These are phyloP conservation scores for Pneumocystis murina DNA, from an alignment of 1,139 yeast species.

Conservation along the genomic window DNA sequence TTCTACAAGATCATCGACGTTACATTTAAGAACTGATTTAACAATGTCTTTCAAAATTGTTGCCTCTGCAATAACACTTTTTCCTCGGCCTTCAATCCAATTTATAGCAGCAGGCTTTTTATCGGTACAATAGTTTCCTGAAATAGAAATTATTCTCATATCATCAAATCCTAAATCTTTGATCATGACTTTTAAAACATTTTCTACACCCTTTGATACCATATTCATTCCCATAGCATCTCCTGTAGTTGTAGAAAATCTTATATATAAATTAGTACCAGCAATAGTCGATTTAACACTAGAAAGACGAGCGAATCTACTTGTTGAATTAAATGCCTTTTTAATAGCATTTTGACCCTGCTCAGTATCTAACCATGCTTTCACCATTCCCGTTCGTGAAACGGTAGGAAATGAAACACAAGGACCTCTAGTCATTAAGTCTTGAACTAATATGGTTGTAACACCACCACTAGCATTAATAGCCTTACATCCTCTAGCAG, in stretches of 20 bases:
- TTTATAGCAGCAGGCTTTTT: constrained; percentile 96
- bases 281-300: constrained; percentile 86
- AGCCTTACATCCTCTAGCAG: constrained; percentile 98
- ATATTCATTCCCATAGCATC: constrained; percentile 99
- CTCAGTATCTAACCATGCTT: constrained; percentile 87
- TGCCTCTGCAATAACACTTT: constrained; percentile 96
- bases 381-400: constrained; percentile 83
- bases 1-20: constrained; percentile 82
- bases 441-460: constrained; percentile 76
- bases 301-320: constrained; percentile 90
- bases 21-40: constrained; percentile 67
- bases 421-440: constrained; percentile 99
- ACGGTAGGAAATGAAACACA: constrained; percentile 79
- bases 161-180: constrained; percentile 86
- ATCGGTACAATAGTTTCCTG: constrained; percentile 96
- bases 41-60: constrained; percentile 72
- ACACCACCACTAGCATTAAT: constrained; percentile 96
- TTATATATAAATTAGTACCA: constrained; percentile 74
- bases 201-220: constrained; percentile 97
- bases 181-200: constrained; percentile 66
- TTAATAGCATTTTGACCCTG: constrained; percentile 76
- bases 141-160: constrained; percentile 81
- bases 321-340: constrained; percentile 88
- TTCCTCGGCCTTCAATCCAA: constrained; percentile 99
- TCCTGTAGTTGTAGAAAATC: constrained; percentile 95